These are phyloP conservation scores for Cyberlindnera mississippiensis DNA, from an alignment of 805 yeast species.

Conservation along the genomic window DNA sequence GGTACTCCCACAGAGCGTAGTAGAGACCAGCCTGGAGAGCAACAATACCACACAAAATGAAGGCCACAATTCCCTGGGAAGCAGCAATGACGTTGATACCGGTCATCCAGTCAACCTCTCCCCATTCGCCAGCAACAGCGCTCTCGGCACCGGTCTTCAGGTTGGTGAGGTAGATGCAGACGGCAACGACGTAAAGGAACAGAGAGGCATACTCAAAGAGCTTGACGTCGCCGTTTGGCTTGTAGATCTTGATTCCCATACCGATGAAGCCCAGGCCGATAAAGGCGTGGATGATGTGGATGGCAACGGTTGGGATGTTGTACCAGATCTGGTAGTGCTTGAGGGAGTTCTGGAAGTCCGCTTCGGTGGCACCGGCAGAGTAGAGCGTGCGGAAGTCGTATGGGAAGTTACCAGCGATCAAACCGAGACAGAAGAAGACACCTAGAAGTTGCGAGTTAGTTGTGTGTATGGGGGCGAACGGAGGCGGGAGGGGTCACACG, in stretches of 20 bases:
- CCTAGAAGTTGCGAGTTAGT: slow-evolving; percentile 29
- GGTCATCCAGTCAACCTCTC: slow-evolving; percentile 81
- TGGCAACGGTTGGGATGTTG: slow-evolving; percentile 53
- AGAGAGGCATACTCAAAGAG: slow-evolving; percentile 88
- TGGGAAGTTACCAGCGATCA: slow-evolving; percentile 71
- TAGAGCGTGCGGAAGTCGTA: slow-evolving; percentile 79
- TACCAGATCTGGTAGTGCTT: slow-evolving; percentile 75
- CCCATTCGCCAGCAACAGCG: slow-evolving; percentile 77
- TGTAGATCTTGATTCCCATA: slow-evolving; percentile 70
- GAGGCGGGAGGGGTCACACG: slow-evolving; percentile 3
- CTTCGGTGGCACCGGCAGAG: slow-evolving; percentile 45
- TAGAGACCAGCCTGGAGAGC: slow-evolving; percentile 84
- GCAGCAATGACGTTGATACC: slow-evolving; percentile 94
- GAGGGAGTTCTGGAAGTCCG: slow-evolving; percentile 57
- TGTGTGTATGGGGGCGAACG: neutral
- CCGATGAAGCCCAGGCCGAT: slow-evolving; percentile 68
- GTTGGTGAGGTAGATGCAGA: slow-evolving; percentile 82
- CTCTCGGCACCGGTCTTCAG: slow-evolving; percentile 75
- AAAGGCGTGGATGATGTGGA: slow-evolving; percentile 60
- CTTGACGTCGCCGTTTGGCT: slow-evolving; percentile 81
- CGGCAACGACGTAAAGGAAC: slow-evolving; percentile 64
- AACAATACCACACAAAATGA: slow-evolving; percentile 73
- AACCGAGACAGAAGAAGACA: slow-evolving; percentile 76
- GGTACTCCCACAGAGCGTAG: slow-evolving; percentile 69
- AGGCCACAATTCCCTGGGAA: slow-evolving; percentile 68